phyloP scores from a whole-genome alignment of 192 early-diverging fungal genomes.

The Entomortierella chlamydospora region DNA sequence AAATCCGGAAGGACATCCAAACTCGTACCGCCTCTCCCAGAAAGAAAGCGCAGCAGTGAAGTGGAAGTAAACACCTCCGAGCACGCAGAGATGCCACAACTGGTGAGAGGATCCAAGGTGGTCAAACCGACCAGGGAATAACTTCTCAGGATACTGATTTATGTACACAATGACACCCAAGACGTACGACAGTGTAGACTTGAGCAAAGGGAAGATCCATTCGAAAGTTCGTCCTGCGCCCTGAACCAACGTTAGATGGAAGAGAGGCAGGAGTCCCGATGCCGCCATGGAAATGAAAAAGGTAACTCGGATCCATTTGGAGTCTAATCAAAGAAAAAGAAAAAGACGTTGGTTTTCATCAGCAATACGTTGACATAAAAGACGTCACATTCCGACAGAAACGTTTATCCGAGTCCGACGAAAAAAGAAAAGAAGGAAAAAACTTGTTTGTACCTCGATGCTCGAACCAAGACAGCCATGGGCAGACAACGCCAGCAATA shows the following conservation, averaged over 20 bases:
- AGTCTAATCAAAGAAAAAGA: conserved; percentile 15
- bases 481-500: conserved; percentile 60
- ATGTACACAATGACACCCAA: conserved; percentile 68
- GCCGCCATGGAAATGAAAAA: conserved; percentile 66
- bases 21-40: conserved; percentile 63
- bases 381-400: neutral
- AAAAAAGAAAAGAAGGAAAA: conserved; percentile 8
- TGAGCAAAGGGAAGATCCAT: conserved; percentile 58
- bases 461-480: conserved; percentile 66
- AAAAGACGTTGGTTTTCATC: too few relatives aligned
- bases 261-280: conserved; percentile 58
- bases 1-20: conserved; percentile 61
- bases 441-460: conserved; percentile 41
- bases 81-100: conserved; percentile 69
- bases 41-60: conserved; percentile 65
- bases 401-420: conserved; percentile 2
- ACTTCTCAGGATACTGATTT: conserved; percentile 67
- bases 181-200: conserved; percentile 62
- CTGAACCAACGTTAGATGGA: conserved; percentile 59
- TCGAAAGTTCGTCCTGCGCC: conserved; percentile 53
- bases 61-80: conserved; percentile 69
- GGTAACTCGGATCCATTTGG: conserved; percentile 61
- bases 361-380: neutral
- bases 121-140: conserved; percentile 69
- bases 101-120: conserved; percentile 66